A percentile compares a stretch with the other conserved stretches of the same genome.
phyloP scores from a whole-genome alignment of 495 filamentous ascomycete species.

The Neurospora hispaniola region DNA sequence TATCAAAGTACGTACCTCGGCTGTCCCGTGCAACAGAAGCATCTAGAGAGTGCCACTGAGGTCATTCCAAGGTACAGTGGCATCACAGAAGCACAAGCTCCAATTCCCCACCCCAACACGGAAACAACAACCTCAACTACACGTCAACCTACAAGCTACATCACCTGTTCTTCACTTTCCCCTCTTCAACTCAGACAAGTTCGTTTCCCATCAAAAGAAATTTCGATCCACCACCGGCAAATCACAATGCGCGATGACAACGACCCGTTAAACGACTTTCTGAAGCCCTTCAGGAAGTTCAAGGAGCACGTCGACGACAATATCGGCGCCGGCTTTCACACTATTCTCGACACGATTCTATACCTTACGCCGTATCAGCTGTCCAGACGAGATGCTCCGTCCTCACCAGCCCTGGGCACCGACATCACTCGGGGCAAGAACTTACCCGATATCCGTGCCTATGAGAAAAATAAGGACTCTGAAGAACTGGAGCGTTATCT shows the following conservation, averaged over 20 bases:
- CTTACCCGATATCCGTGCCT: not conserved
- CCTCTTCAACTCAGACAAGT: not conserved
- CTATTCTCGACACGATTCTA: slow-evolving; percentile 11
- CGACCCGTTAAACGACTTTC: slow-evolving; percentile 1
- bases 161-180: not conserved
- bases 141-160: not conserved
- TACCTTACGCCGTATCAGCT: not conserved
- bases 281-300: slow-evolving; percentile 35
- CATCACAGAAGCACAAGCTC: not conserved
- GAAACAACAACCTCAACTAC: not conserved
- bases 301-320: slow-evolving; percentile 31
- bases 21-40: not conserved
- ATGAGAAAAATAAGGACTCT: not conserved
- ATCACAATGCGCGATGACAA: not conserved
- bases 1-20: not conserved
- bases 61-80: not conserved
- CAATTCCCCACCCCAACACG: not conserved
- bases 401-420: not conserved
- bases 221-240: not conserved
- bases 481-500: slow-evolving; percentile 3
- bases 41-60: not conserved
- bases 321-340: slow-evolving; percentile 26
- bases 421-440: not conserved
- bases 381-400: not conserved
- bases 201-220: not conserved